These are phyloP conservation scores for Diplodia seriata DNA, from an alignment of 2,329 filamentous ascomycete species.

Conservation along the genomic window DNA sequence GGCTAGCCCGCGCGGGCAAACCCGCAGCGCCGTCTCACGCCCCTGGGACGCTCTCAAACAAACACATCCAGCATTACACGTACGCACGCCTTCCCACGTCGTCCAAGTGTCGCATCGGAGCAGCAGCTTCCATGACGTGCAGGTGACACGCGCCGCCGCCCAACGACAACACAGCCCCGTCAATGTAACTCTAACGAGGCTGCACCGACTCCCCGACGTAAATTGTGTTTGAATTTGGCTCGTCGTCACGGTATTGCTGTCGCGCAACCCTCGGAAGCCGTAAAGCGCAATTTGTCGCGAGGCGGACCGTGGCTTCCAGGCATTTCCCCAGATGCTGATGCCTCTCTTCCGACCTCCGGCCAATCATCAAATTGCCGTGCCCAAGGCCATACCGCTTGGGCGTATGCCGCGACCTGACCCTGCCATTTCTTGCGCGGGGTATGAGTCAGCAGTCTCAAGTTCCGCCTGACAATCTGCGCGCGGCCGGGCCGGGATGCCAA, in stretches of 20 bases:
- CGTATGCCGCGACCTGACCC: background rate
- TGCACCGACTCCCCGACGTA: background rate
- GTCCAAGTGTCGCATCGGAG: constrained; percentile 21
- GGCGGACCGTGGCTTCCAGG: background rate
- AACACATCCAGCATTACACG: constrained; percentile 25
- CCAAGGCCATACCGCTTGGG: background rate
- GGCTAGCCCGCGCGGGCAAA: constrained; percentile 15
- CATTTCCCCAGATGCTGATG: background rate
- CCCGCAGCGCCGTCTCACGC: constrained; percentile 7
- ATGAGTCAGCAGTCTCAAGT: background rate
- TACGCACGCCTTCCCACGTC: constrained; percentile 10
- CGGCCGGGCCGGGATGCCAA: background rate
- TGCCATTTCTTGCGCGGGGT: background rate
- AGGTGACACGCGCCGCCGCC: constrained; percentile 10
- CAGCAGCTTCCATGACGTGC: constrained; percentile 18
- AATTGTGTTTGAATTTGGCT: constrained; percentile 3
- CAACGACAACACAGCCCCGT: constrained; percentile 9
- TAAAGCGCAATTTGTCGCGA: background rate
- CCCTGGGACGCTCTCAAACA: constrained; percentile 17
- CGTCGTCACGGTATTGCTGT: constrained; percentile 3
- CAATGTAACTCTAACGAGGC: constrained; percentile 18
- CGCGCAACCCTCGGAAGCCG: background rate
- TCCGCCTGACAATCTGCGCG: background rate
- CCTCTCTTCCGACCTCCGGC: background rate
- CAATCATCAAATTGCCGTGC: background rate